phyloP scores from a whole-genome alignment of 2,329 filamentous ascomycete genomes.

The Neoscytalidium dimidiatum region DNA sequence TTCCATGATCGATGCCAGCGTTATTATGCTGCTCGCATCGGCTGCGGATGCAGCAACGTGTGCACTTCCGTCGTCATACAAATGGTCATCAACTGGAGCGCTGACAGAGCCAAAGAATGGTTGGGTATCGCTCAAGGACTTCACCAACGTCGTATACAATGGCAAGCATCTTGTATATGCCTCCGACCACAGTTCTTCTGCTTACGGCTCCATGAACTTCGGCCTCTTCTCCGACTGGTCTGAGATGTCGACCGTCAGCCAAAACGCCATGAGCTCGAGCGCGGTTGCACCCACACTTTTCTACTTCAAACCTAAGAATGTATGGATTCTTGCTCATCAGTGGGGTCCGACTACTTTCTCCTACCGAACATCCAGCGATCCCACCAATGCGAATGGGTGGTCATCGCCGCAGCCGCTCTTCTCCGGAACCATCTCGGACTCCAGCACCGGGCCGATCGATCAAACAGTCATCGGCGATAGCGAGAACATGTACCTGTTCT shows the following conservation, averaged over 20 bases:
- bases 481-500: slow-evolving; percentile 67
- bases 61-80: slow-evolving; percentile 56
- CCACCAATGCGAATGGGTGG: slow-evolving; percentile 61
- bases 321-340: slow-evolving; percentile 68
- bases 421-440: slow-evolving; percentile 54
- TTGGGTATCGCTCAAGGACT: slow-evolving; percentile 64
- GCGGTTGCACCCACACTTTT: slow-evolving; percentile 65
- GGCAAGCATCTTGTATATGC: slow-evolving; percentile 64
- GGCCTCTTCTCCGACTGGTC: slow-evolving; percentile 56
- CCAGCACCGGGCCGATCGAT: slow-evolving; percentile 60
- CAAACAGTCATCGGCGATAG: slow-evolving; percentile 65
- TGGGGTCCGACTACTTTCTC: slow-evolving; percentile 63
- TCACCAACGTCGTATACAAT: slow-evolving; percentile 58
- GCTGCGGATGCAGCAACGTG: slow-evolving; percentile 37
- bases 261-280: slow-evolving; percentile 51
- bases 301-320: slow-evolving; percentile 61
- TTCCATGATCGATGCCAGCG: background rate
- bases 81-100: slow-evolving; percentile 55
- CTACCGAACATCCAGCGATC: slow-evolving; percentile 61
- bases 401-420: slow-evolving; percentile 57
- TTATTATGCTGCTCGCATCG: slow-evolving; percentile 22
- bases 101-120: slow-evolving; percentile 57
- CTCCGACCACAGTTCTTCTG: slow-evolving; percentile 47
- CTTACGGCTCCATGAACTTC: slow-evolving; percentile 63
- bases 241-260: slow-evolving; percentile 52